These are phyloP conservation scores for Osmozyma mogii DNA, from an alignment of 805 yeast species.

Conservation along the genomic window DNA sequence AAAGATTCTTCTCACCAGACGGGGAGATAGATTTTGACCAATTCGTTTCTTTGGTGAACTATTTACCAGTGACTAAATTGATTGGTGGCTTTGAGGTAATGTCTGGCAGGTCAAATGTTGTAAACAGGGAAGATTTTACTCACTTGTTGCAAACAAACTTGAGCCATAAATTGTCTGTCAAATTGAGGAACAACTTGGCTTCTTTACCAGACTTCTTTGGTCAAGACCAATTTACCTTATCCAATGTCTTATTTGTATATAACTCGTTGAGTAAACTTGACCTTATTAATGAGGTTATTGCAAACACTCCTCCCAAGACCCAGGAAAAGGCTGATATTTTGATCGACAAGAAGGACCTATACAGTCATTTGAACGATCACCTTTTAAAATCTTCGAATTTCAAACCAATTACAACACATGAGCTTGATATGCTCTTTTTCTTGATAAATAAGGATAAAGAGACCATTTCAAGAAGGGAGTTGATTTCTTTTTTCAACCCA, in stretches of 20 bases:
- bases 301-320: slow-evolving; percentile 37
- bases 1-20: slow-evolving; percentile 31
- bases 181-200: slow-evolving; percentile 27
- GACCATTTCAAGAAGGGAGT: slow-evolving; percentile 33
- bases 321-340: slow-evolving; percentile 33
- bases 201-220: slow-evolving; percentile 30
- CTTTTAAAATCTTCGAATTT: slow-evolving; percentile 35
- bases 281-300: slow-evolving; percentile 38
- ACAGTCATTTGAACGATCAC: slow-evolving; percentile 36
- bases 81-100: slow-evolving; percentile 35
- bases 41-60: slow-evolving; percentile 32
- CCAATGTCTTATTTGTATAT: slow-evolving; percentile 33
- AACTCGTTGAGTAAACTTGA: slow-evolving; percentile 35
- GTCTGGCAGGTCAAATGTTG: slow-evolving; percentile 23
- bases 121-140: slow-evolving; percentile 24
- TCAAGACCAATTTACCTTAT: slow-evolving; percentile 24
- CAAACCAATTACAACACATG: slow-evolving; percentile 32
- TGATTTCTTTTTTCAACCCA: slow-evolving; percentile 52
- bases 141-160: slow-evolving; percentile 28
- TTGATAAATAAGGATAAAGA: slow-evolving; percentile 31
- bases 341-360: slow-evolving; percentile 33
- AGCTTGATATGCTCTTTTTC: slow-evolving; percentile 33
- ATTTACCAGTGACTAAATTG: slow-evolving; percentile 38
- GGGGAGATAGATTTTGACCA: slow-evolving; percentile 32
- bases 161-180: slow-evolving; percentile 32